Conservation (phyloP, 306 rosid genomes). For the Castanea mollissima region DNA sequence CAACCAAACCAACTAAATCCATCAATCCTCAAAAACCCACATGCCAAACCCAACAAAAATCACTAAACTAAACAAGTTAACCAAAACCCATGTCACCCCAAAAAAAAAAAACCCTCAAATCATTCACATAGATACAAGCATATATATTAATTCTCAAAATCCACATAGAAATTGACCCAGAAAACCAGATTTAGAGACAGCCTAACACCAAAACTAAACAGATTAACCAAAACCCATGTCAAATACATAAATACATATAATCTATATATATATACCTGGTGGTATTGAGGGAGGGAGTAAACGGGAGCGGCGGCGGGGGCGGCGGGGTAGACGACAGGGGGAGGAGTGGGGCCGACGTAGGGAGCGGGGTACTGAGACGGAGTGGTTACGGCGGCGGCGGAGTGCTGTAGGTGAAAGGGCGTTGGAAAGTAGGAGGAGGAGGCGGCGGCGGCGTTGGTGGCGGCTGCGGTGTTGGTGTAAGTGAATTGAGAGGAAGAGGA, state of each 20-base stretch:
- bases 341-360: constrained; percentile 42
- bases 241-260: background rate
- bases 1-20: background rate
- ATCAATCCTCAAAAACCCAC: background rate
- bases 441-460: constrained; percentile 50
- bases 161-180: background rate
- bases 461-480: constrained; percentile 39
- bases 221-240: background rate
- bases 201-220: background rate
- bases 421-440: constrained; percentile 63
- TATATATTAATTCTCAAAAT: background rate
- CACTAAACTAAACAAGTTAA: no score
- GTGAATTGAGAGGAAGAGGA: constrained; percentile 52
- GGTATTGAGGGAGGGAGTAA: constrained; percentile 69
- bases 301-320: constrained; percentile 41
- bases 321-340: constrained; percentile 33
- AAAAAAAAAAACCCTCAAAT: no score
- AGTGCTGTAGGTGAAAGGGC: constrained; percentile 84
- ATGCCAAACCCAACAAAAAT: no score
- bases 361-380: constrained; percentile 51
- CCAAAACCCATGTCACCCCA: no score
- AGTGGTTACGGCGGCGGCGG: constrained; percentile 23
- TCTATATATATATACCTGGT: constrained; percentile 44
- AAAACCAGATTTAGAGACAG: background rate
- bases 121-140: background rate